A percentile compares a stretch with the other conserved stretches of the same genome.
Conservation (phyloP, 768 basidiomycete genomes). For the Boletus huronensis region DNA sequence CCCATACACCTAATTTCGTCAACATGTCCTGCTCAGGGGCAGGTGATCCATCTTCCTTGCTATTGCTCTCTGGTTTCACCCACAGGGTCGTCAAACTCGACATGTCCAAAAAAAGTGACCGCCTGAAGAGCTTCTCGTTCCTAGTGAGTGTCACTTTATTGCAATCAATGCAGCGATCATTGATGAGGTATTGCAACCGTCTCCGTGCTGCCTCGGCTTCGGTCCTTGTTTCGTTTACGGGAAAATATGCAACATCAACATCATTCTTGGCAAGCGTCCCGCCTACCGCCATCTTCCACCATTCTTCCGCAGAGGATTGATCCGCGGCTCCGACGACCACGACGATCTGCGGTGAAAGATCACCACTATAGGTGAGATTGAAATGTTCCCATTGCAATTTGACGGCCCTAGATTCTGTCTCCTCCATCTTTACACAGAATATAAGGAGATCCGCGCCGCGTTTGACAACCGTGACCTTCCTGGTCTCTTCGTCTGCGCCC, state of each 20-base stretch:
- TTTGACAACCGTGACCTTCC: slow-evolving; percentile 10
- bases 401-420: neutral
- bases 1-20: slow-evolving; percentile 22
- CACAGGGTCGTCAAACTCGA: slow-evolving; percentile 6
- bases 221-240: neutral
- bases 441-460: slow-evolving; percentile 27
- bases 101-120: slow-evolving; percentile 12
- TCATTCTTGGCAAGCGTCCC: neutral
- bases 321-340: slow-evolving; percentile 19
- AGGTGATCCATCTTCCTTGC: neutral
- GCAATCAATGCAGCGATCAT: slow-evolving; percentile 22
- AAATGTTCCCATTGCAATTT: slow-evolving; percentile 29
- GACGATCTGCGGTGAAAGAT: slow-evolving; percentile 26
- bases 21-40: slow-evolving; percentile 14
- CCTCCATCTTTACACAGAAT: slow-evolving; percentile 19
- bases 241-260: slow-evolving; percentile 11
- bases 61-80: slow-evolving; percentile 6
- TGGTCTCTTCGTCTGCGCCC: slow-evolving; percentile 4
- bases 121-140: slow-evolving; percentile 14
- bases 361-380: slow-evolving; percentile 24
- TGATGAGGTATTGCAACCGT: slow-evolving; percentile 16
- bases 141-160: slow-evolving; percentile 5
- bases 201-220: neutral
- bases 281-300: slow-evolving; percentile 17
- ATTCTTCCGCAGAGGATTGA: slow-evolving; percentile 16